These are phyloP conservation scores for Lasiosphaeriaceae sp. DNA, from an alignment of 495 filamentous ascomycete genomes.

Conservation along the genomic window DNA sequence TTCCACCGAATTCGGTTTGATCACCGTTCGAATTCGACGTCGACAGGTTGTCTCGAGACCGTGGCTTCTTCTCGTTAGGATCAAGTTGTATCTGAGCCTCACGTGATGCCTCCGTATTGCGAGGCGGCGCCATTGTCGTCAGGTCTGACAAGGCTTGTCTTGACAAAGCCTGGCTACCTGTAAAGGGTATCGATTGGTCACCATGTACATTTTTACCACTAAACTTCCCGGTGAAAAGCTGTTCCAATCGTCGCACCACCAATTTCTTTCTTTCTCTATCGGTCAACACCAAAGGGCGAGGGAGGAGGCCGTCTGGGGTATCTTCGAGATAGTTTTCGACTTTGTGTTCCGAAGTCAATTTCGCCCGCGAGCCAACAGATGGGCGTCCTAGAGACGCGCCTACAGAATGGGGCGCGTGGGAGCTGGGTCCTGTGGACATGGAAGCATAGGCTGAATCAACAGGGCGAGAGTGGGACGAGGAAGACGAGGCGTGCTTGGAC, in stretches of 20 bases:
- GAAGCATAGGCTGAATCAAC: constrained; percentile 74
- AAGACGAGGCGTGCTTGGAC: constrained; percentile 45
- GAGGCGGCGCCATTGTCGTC: constrained; percentile 7
- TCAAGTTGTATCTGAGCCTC: constrained; percentile 39
- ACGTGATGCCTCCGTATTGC: constrained; percentile 24
- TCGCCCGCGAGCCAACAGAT: constrained; percentile 18
- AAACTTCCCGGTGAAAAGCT: constrained; percentile 71
- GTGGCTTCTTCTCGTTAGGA: constrained; percentile 24
- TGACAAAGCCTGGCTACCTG: constrained; percentile 4
- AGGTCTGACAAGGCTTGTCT: constrained; percentile 1
- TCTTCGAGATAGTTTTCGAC: constrained; percentile 58
- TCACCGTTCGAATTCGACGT: constrained; percentile 37
- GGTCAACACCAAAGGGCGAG: constrained; percentile 49
- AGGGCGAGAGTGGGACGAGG: constrained; percentile 51
- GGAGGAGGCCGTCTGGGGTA: constrained; percentile 57
- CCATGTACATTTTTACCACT: constrained; percentile 25
- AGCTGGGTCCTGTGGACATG: constrained; percentile 52
- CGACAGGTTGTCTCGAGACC: constrained; percentile 35
- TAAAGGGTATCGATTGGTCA: constrained; percentile 18
- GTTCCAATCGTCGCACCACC: constrained; percentile 67
- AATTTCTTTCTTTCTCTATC: constrained; percentile 68
- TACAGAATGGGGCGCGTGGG: constrained; percentile 31
- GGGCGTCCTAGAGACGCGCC: constrained; percentile 23
- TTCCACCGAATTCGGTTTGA: constrained; percentile 34
- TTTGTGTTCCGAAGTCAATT: constrained; percentile 41